Evolutionary conservation across 371 early-diverging fungal genomes (phyloP).

Genomic region (Mucor circinelloides): DNA sequence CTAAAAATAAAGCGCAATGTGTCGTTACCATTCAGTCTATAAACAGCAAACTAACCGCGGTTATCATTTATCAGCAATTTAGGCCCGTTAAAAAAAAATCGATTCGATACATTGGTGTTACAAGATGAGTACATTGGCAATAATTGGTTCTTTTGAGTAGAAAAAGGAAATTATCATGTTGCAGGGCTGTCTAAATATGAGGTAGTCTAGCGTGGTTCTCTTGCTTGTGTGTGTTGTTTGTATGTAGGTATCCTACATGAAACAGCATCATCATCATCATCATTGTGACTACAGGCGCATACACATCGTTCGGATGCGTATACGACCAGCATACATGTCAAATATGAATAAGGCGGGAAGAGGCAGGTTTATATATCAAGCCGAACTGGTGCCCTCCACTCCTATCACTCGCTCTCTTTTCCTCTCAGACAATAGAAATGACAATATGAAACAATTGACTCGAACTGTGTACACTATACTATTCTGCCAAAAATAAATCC

Average conservation of each 20-base stretch:
- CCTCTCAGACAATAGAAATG: not conserved
- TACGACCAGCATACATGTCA: no score
- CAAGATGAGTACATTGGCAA: not conserved
- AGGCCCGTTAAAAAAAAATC: not conserved
- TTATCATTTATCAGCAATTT: not conserved
- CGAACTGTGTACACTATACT: not conserved
- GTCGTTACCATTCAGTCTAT: not conserved
- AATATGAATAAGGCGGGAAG: no score
- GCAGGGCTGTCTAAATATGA: not conserved
- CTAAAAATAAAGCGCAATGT: not conserved
- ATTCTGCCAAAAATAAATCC: not conserved
- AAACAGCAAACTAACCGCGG: constrained; percentile 1
- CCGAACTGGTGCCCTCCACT: not conserved
- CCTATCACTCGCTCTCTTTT: no score
- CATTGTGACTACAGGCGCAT: no score
- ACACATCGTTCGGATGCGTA: no score
- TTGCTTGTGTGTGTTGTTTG: not conserved
- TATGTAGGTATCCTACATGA: not conserved
- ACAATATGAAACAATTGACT: not conserved
- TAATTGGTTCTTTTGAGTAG: not conserved
- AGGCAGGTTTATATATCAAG: not conserved
- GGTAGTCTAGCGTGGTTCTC: not conserved
- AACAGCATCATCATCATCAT: not conserved
- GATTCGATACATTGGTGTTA: not conserved
- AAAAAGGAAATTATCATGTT: not conserved